phyloP scores from a whole-genome alignment of 1,284 basidiomycete genomes.

The Tilletia horrida region DNA sequence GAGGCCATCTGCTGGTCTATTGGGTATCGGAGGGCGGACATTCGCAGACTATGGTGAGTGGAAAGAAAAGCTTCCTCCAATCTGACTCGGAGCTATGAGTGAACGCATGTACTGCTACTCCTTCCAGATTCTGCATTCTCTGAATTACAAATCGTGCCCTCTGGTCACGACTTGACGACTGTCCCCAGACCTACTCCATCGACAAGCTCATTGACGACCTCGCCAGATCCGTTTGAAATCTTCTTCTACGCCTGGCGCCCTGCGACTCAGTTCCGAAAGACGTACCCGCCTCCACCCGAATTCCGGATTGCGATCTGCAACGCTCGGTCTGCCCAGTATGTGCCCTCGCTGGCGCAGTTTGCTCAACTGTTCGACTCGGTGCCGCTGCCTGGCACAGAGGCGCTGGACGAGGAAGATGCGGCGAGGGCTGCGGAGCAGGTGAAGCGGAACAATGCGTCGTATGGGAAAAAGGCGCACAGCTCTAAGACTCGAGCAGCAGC shows the following conservation, averaged over 20 bases:
- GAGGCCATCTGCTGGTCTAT: conserved; percentile 23
- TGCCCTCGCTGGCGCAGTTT: conserved; percentile 36
- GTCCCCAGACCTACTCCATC: background rate
- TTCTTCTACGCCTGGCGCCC: conserved; percentile 95
- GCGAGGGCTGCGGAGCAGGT: background rate
- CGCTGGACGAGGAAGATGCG: background rate
- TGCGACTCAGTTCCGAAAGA: conserved; percentile 75
- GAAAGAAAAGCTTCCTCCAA: too few relatives aligned
- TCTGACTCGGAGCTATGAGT: background rate
- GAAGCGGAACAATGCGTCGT: conserved; percentile 10
- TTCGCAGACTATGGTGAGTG: conserved; percentile 45
- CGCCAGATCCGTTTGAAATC: background rate
- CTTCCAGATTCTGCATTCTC: conserved; percentile 61
- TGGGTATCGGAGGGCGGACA: conserved; percentile 25
- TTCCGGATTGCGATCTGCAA: conserved; percentile 73
- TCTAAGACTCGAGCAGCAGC: background rate
- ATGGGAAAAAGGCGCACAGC: conserved; percentile 7
- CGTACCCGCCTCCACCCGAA: conserved; percentile 74
- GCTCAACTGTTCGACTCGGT: conserved; percentile 39
- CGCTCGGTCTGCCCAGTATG: conserved; percentile 20
- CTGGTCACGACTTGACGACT: conserved; percentile 59
- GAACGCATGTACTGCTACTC: background rate
- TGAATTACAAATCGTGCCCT: conserved; percentile 71
- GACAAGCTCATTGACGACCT: too few relatives aligned
- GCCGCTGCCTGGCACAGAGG: conserved; percentile 33